Evolutionary conservation across 345 rosid species (phyloP), one percentile per base, ranked within the genome.

Genomic region (Balakata baccata): DNA sequence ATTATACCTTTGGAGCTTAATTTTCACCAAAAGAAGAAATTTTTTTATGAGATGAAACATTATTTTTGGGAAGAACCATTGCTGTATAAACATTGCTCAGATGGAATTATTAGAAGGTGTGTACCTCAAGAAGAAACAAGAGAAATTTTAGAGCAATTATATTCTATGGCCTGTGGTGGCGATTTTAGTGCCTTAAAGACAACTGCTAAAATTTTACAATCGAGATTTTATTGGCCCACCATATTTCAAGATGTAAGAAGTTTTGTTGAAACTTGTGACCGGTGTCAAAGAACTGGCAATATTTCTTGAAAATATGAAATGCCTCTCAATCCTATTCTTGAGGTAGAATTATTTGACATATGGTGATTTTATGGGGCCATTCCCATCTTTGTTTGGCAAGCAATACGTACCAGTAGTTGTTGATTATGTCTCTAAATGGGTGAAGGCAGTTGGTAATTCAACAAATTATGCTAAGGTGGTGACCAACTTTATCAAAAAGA

Each of bases 91-190:
- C 5, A 47, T 7, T 68, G 29, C 45, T 11, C 25, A 0, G 20
- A 68, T 43, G 20, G 9, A 16, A 49, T 75, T 16, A 16, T 74
- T n/a, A 9, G 71, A 46, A n/a, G 77, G 41, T 66, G 71, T 23
- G 25, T 66, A n/a, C 5, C 65, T 3, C 11, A 65, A 39, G 39
- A 65, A 10, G 56, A 74, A 12, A 13, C 66, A 4, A 4, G 5
- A 46, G 45, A 22, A n/a, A 39, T 74, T 11, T 7, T 63, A 6
- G 0, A 64, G 4, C 20, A 25, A 12, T 64, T 10, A 13, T 62
- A 73, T n/a, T 29, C 59, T 14, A 14, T 5, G 0, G 18, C 29
- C 5, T 65, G 7, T 22, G 25, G 71, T 20, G 65, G 65, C n/a
- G 0, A 56, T 65, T 56, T 65, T 64, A 11, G 43, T 37, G 20